These are phyloP conservation scores for Coniosporium tulheliwenetii DNA, from an alignment of 2,329 filamentous ascomycete species.

Conservation along the genomic window DNA sequence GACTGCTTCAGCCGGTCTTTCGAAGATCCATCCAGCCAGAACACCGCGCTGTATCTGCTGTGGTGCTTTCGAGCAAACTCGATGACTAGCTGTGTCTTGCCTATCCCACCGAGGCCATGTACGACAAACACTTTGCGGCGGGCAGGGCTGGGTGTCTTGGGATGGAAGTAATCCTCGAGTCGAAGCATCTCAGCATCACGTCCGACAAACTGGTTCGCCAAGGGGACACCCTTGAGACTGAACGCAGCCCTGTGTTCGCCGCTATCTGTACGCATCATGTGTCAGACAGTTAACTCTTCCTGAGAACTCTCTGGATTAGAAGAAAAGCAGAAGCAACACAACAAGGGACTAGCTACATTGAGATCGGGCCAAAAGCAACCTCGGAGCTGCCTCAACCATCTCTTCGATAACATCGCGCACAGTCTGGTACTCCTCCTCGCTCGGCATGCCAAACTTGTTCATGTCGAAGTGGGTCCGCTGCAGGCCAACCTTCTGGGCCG, in stretches of 20 bases:
- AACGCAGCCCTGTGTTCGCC: constrained; percentile 4
- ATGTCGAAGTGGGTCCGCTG: neutral
- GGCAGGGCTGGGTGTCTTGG: constrained; percentile 1
- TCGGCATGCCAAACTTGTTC: neutral
- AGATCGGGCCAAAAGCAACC: neutral
- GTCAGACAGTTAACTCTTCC: neutral
- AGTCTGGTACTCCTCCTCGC: neutral
- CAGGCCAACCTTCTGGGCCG: neutral
- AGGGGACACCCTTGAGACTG: constrained; percentile 7
- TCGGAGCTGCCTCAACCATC: neutral
- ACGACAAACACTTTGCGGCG: constrained; percentile 9
- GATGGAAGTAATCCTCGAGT: constrained; percentile 8
- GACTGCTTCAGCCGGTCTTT: constrained; percentile 15
- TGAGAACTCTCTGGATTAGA: neutral
- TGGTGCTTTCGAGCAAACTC: constrained; percentile 10
- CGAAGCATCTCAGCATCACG: constrained; percentile 9
- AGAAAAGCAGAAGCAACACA: too few species aligned
- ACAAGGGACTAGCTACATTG: neutral
- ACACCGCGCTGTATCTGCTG: constrained; percentile 12
- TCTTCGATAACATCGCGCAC: neutral
- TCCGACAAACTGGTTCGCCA: constrained; percentile 7
- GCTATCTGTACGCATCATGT: neutral
- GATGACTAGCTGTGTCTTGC: constrained; percentile 11
- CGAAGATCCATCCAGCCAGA: constrained; percentile 17
- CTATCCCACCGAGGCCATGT: constrained; percentile 4